phyloP scores from a whole-genome alignment of 176 grass and related monocot species.

The Oryza rufipogon region DNA sequence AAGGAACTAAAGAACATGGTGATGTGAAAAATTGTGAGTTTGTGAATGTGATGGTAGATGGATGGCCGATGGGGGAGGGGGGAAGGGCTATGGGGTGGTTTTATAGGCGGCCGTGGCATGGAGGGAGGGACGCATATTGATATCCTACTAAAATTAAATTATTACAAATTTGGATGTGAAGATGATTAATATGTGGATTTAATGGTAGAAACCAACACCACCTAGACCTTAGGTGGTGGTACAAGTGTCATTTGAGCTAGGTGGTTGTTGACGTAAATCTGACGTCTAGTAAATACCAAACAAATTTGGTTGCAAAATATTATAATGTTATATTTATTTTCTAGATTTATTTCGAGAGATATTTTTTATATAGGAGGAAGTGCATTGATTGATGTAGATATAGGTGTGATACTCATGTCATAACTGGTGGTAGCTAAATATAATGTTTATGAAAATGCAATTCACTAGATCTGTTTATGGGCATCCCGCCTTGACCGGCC shows the following conservation, averaged over 20 bases:
- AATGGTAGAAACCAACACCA: not conserved
- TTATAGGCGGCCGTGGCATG: not conserved
- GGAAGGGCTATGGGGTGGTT: not conserved
- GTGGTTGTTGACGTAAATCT: not conserved
- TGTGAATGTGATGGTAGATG: not conserved
- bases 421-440: not conserved
- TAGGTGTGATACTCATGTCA: not conserved
- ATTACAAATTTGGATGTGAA: too few relatives aligned
- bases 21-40: not conserved
- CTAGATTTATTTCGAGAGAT: too few relatives aligned
- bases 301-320: not conserved
- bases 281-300: not conserved
- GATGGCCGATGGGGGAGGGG: too few relatives aligned
- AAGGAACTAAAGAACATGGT: not conserved
- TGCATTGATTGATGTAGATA: not conserved
- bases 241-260: too few relatives aligned
- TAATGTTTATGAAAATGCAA: rapidly evolving
- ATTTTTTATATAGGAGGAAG: not conserved
- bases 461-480: too few relatives aligned
- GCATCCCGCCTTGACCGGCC: too few relatives aligned
- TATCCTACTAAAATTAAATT: too few relatives aligned
- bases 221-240: not conserved
- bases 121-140: too few relatives aligned
- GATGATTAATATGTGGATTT: not conserved
- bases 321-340: not conserved